Percentiles rank a stretch among this genome's conserved stretches.
Conservation (phyloP, 169 alveolate species). For the Amoebophrya sp. region DNA sequence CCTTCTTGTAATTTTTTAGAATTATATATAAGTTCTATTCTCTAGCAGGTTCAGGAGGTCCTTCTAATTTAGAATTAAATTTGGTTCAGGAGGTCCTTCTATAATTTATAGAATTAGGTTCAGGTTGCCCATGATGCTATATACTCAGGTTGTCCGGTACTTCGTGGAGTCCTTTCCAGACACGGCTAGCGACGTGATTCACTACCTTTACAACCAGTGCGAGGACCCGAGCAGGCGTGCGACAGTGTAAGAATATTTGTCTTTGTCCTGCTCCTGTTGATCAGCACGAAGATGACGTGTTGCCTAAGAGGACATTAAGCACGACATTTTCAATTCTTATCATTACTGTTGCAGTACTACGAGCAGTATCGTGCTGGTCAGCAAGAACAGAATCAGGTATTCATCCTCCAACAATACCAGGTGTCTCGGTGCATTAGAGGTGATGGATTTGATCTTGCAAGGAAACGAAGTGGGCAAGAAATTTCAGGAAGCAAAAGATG, state of each 20-base stretch:
- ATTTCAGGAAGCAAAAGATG: not conserved
- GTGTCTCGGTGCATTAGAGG: not conserved
- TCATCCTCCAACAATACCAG: too few relatives aligned
- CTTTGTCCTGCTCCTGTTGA: too few relatives aligned
- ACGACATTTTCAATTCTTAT: not conserved
- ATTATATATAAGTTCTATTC: too few relatives aligned
- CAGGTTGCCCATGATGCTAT: too few relatives aligned
- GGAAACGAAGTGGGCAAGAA: not conserved
- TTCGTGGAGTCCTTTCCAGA: not conserved
- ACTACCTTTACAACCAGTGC: slow-evolving; percentile 8
- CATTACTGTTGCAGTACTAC: not conserved
- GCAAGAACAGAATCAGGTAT: too few relatives aligned
- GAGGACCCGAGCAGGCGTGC: not conserved
- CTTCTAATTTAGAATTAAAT: too few relatives aligned
- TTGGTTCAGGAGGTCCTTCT: too few relatives aligned
- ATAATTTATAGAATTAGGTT: too few relatives aligned
- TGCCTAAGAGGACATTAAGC: too few relatives aligned
- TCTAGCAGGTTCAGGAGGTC: too few relatives aligned
- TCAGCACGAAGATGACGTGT: too few relatives aligned
- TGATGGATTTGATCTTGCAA: not conserved
- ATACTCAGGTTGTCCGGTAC: not conserved
- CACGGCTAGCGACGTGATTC: not conserved
- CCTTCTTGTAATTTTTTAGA: too few relatives aligned
- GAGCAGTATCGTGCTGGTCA: not conserved
- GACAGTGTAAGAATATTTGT: not conserved